These are phyloP conservation scores for Lanmaoa rubissima DNA, from an alignment of 768 basidiomycete genomes.

Conservation along the genomic window DNA sequence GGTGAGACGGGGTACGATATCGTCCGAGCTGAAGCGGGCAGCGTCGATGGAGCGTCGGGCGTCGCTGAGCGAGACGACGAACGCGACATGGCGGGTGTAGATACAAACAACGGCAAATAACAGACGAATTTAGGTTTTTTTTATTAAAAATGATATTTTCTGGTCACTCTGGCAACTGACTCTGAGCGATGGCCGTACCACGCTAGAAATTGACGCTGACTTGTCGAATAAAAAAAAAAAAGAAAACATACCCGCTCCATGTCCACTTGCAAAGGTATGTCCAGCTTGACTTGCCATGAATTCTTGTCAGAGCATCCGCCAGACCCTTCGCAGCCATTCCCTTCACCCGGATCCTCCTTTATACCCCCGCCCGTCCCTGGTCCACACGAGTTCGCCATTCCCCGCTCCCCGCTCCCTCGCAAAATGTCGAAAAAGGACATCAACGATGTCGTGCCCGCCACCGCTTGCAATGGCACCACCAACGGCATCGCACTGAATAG, in stretches of 20 bases:
- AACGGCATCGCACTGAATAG: slow-evolving; percentile 1
- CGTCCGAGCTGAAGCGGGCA: slow-evolving; percentile 31
- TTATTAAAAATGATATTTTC: not conserved
- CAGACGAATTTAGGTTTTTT: not conserved
- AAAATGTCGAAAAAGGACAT: slow-evolving; percentile 28
- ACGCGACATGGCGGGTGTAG: slow-evolving; percentile 21
- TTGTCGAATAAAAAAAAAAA: not conserved
- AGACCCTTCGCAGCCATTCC: slow-evolving; percentile 47
- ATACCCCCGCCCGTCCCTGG: slow-evolving; percentile 65
- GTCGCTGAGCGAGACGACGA: slow-evolving; percentile 12
- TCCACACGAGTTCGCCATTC: slow-evolving; percentile 65
- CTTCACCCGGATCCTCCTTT: slow-evolving; percentile 67
- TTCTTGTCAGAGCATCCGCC: slow-evolving; percentile 14
- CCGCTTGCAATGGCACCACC: not conserved
- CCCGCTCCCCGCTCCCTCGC: slow-evolving; percentile 24
- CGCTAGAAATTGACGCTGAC: no score
- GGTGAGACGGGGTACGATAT: slow-evolving; percentile 24
- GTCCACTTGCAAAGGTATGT: slow-evolving; percentile 8
- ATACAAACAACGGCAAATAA: slow-evolving; percentile 20
- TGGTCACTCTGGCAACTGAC: slow-evolving; percentile 17
- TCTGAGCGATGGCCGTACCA: not conserved
- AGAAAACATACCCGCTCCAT: not conserved
- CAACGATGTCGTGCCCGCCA: not conserved
- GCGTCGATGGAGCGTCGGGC: slow-evolving; percentile 27
- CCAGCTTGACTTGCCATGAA: not conserved